Percentiles rank a stretch among this genome's conserved stretches.
phyloP scores from a whole-genome alignment of 116 monocot genomes.

The Posidonia oceanica region DNA sequence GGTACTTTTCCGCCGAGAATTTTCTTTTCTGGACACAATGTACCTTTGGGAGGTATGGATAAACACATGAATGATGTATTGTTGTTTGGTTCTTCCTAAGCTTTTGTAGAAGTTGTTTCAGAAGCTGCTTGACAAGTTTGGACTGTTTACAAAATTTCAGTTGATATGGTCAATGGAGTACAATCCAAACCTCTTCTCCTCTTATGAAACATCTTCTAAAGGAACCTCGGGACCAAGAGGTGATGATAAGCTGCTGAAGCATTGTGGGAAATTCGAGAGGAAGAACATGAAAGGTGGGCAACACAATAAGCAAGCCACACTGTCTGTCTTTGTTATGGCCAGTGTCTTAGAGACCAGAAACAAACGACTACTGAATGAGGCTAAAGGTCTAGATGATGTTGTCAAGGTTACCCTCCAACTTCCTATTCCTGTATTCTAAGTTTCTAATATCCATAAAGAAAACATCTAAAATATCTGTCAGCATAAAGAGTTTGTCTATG shows the following conservation, averaged over 20 bases:
- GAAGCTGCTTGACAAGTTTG: not conserved
- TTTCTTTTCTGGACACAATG: conserved; percentile 83
- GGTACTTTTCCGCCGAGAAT: conserved; percentile 94
- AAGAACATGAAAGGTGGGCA: conserved; percentile 31
- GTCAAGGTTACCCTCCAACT: conserved; percentile 49
- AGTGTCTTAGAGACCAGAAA: conserved; percentile 70
- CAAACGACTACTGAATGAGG: conserved; percentile 50
- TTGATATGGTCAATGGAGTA: conserved; percentile 92
- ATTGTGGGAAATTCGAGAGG: conserved; percentile 78
- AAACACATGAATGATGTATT: too few relatives aligned
- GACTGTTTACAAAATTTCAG: conserved; percentile 31
- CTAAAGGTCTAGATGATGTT: conserved; percentile 84
- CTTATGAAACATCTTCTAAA: conserved; percentile 25
- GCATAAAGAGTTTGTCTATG: not conserved
- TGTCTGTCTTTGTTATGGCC: conserved; percentile 82
- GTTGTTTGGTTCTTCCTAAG: too few relatives aligned
- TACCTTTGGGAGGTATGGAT: conserved; percentile 92
- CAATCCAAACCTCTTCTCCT: conserved; percentile 63
- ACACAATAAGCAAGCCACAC: conserved; percentile 22
- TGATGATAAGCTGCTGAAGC: conserved; percentile 23
- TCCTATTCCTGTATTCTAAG: not conserved
- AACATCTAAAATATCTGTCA: too few relatives aligned
- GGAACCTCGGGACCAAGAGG: not conserved
- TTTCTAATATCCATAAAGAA: too few relatives aligned
- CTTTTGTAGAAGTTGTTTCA: too few relatives aligned